phyloP scores from a whole-genome alignment of 2,329 filamentous ascomycete genomes.

The Phaeosphaeriaceae sp. region DNA sequence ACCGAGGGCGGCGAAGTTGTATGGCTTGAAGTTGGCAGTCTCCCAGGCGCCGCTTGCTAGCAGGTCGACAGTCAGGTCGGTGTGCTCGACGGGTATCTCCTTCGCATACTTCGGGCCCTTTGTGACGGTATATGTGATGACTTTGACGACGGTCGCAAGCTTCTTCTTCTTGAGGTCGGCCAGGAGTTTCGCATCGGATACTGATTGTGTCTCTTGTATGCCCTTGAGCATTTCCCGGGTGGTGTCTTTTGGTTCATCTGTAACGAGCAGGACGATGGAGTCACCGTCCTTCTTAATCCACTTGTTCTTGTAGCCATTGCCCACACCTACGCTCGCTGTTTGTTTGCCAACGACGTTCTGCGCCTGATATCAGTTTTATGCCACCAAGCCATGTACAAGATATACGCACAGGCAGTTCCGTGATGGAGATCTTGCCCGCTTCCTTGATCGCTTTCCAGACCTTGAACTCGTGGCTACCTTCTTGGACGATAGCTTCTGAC shows the following conservation, averaged over 20 bases:
- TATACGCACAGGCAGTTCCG: conserved; percentile 54
- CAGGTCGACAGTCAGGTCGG: conserved; percentile 94
- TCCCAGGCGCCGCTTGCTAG: conserved; percentile 88
- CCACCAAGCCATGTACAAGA: background rate
- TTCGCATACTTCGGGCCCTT: conserved; percentile 90
- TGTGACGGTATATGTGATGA: conserved; percentile 80
- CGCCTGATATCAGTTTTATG: conserved; percentile 45
- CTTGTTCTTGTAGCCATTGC: conserved; percentile 84
- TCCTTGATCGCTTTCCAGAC: conserved; percentile 58
- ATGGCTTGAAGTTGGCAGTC: conserved; percentile 84
- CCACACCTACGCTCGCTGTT: conserved; percentile 84
- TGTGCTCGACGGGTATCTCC: conserved; percentile 90
- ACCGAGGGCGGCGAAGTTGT: conserved; percentile 78
- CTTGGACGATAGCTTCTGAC: conserved; percentile 73
- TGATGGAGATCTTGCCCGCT: conserved; percentile 53
- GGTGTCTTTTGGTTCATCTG: conserved; percentile 78
- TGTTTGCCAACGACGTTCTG: conserved; percentile 72
- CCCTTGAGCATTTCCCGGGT: conserved; percentile 77
- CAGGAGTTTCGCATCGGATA: conserved; percentile 76
- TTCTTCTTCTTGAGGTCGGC: conserved; percentile 91
- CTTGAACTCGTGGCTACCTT: conserved; percentile 60
- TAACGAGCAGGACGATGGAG: conserved; percentile 59
- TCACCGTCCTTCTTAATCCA: conserved; percentile 71
- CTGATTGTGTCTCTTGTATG: conserved; percentile 73
- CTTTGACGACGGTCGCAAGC: conserved; percentile 82